Percentiles rank a stretch among this genome's conserved stretches.
phyloP scores from a whole-genome alignment of 768 basidiomycete genomes.

The Mycena haematopus region DNA sequence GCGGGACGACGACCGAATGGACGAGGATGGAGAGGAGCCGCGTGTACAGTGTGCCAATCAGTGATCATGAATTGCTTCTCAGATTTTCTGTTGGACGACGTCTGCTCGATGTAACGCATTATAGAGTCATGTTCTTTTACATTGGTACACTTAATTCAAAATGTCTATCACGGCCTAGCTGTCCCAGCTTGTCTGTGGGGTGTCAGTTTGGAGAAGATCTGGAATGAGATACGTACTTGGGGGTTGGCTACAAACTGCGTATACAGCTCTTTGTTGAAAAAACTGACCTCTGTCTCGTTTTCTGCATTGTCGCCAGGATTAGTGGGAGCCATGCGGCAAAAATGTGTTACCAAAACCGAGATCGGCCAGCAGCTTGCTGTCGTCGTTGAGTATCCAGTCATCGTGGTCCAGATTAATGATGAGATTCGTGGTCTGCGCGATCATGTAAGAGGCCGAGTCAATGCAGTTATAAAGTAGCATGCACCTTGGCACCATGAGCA shows the following conservation, averaged over 20 bases:
- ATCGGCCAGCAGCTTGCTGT: constrained; percentile 65
- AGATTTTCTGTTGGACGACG: constrained; percentile 7
- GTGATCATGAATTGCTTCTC: constrained; percentile 43
- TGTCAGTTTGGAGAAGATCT: constrained; percentile 2
- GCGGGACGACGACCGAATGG: constrained; percentile 80
- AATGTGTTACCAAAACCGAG: constrained; percentile 73
- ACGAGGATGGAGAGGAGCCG: constrained; percentile 89
- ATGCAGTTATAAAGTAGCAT: constrained; percentile 12
- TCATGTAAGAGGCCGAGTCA: constrained; percentile 4
- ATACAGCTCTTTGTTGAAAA: constrained; percentile 83
- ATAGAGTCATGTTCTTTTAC: constrained; percentile 40
- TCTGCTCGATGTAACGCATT: constrained; percentile 30
- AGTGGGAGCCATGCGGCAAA: too few species aligned
- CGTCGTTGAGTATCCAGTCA: constrained; percentile 86
- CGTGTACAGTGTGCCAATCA: constrained; percentile 97
- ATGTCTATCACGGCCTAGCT: constrained; percentile 35
- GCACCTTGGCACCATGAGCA: constrained; percentile 93
- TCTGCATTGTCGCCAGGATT: constrained; percentile 53
- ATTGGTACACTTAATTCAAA: constrained; percentile 44
- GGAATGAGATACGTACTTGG: constrained; percentile 54
- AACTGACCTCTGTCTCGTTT: constrained; percentile 94
- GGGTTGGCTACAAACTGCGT: constrained; percentile 85
- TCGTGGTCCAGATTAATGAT: constrained; percentile 98
- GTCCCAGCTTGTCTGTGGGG: constrained; percentile 53
- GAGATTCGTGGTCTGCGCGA: constrained; percentile 85